A percentile compares a stretch with the other conserved stretches of the same genome.
phyloP scores from a whole-genome alignment of 345 rosid species.

The Acer saccharum region DNA sequence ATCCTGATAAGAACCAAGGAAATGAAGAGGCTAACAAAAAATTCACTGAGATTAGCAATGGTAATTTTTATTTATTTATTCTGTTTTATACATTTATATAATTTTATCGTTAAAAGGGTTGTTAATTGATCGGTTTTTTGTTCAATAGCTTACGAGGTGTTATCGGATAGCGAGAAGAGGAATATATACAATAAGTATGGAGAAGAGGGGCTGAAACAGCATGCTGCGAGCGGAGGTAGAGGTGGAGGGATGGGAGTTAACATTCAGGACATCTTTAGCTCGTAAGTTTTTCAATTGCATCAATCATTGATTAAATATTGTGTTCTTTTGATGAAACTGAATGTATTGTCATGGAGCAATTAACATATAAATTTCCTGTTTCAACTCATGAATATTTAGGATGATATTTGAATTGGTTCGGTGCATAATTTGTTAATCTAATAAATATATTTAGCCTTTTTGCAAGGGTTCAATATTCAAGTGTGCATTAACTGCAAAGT shows the following conservation, averaged over 20 bases:
- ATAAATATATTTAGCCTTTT: background rate
- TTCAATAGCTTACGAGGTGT: conserved; percentile 86
- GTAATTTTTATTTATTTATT: conserved; percentile 28
- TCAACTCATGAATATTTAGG: background rate
- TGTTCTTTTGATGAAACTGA: background rate
- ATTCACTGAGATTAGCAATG: conserved; percentile 91
- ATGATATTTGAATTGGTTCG: background rate
- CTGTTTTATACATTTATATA: background rate
- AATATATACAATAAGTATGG: conserved; percentile 83
- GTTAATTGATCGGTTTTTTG: conserved; percentile 18
- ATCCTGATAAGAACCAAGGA: conserved; percentile 96
- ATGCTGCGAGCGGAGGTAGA: conserved; percentile 84
- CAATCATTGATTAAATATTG: background rate
- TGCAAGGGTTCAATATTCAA: background rate
- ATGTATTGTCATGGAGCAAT: background rate
- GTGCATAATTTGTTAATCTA: background rate
- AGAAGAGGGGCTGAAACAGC: conserved; percentile 96
- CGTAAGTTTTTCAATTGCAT: conserved; percentile 38
- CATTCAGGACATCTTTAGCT: conserved; percentile 60
- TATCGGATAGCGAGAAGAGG: conserved; percentile 91
- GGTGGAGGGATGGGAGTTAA: conserved; percentile 74
- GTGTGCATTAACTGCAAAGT: background rate
- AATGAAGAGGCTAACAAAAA: conserved; percentile 90
- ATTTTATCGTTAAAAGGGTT: background rate
- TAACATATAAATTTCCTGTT: no score